Conservation (phyloP, 495 filamentous ascomycete genomes). For the Aspergillus kassunensis region DNA sequence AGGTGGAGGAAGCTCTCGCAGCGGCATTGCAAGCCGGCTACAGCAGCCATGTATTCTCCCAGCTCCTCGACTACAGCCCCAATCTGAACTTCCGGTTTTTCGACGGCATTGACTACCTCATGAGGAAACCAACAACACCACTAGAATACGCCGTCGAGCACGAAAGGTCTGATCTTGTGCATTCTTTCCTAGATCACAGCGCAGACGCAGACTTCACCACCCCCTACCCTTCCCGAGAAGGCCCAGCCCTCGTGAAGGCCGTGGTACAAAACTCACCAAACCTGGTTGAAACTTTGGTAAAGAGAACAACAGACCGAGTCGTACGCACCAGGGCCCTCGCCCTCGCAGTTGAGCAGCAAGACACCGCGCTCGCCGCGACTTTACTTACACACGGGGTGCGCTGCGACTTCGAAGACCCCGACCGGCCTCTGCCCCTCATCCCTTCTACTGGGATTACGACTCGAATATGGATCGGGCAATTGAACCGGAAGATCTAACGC, state of each 20-base stretch:
- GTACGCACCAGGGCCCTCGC: not conserved
- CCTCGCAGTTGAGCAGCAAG: not conserved
- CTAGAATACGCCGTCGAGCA: conserved; percentile 2
- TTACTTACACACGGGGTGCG: not conserved
- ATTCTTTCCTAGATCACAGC: not conserved
- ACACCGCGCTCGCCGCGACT: not conserved
- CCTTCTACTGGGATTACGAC: not conserved
- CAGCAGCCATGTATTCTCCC: conserved; percentile 5
- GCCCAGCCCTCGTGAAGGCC: not conserved
- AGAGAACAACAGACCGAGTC: not conserved
- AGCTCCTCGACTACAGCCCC: not conserved
- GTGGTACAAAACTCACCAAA: not conserved
- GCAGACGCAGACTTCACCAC: not conserved
- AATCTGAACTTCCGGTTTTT: not conserved
- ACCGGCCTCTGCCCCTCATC: not conserved
- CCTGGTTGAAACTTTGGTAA: not conserved
- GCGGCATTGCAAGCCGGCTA: not conserved
- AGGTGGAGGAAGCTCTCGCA: not conserved
- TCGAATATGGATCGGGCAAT: not conserved
- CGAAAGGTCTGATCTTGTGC: not conserved
- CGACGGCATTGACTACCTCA: not conserved
- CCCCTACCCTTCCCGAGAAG: too few relatives aligned
- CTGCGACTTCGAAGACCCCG: not conserved
- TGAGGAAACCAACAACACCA: not conserved
- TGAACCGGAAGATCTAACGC: not conserved